Evolutionary conservation across 2,329 filamentous ascomycete genomes (phyloP).

Genomic region (Lecanoromycetidae sp.): DNA sequence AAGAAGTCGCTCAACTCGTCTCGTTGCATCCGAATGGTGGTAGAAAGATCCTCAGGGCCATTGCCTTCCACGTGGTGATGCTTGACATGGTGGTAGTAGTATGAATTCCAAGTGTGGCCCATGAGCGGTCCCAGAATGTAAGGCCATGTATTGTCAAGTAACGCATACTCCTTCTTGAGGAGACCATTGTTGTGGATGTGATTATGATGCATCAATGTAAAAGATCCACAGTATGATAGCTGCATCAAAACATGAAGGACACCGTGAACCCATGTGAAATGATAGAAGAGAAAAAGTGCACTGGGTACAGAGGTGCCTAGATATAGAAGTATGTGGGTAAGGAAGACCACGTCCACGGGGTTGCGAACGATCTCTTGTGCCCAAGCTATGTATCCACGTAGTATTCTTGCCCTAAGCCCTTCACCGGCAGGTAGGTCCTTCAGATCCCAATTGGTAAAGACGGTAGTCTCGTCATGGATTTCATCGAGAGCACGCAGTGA

Average conservation of each 20-base stretch:
- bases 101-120: conserved; percentile 76
- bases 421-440: conserved; percentile 26
- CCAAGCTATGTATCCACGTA: conserved; percentile 38
- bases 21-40: conserved; percentile 64
- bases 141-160: conserved; percentile 55
- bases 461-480: conserved; percentile 32
- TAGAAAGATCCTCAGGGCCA: conserved; percentile 62
- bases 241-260: conserved; percentile 54
- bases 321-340: conserved; percentile 65
- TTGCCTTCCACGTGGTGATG: conserved; percentile 76
- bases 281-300: conserved; percentile 50
- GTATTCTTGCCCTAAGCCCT: background rate
- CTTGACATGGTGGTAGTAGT: conserved; percentile 78
- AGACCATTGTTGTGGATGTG: conserved; percentile 70
- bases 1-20: conserved; percentile 55
- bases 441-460: conserved; percentile 42
- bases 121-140: conserved; percentile 64
- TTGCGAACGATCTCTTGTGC: conserved; percentile 48
- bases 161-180: conserved; percentile 41
- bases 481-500: conserved; percentile 8
- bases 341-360: conserved; percentile 63
- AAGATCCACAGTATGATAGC: conserved; percentile 56
- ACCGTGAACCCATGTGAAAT: conserved; percentile 57
- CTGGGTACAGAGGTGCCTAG: conserved; percentile 57
- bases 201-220: conserved; percentile 73